phyloP scores from a whole-genome alignment of 345 rosid species.

The Camelina neglecta region DNA sequence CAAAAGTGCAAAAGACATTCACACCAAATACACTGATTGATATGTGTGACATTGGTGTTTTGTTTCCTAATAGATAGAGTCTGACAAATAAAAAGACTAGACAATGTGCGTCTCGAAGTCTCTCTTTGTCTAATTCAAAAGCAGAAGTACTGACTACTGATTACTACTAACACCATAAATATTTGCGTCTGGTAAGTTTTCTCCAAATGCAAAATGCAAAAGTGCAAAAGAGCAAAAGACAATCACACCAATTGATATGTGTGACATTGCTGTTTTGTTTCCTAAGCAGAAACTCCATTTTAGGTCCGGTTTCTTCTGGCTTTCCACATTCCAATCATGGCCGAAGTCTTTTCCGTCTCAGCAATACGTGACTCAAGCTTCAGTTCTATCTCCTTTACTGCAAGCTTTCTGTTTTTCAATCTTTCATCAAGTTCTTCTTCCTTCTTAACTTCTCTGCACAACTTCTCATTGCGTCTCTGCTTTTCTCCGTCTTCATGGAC shows the following conservation, averaged over 20 bases:
- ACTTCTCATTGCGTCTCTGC: not conserved
- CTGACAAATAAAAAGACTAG: too few species aligned
- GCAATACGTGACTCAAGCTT: not conserved
- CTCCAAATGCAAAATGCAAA: not conserved
- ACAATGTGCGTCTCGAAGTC: not conserved
- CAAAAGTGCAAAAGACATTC: not conserved
- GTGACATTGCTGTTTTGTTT: not conserved
- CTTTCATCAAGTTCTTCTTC: conserved; percentile 12
- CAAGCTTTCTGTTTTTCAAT: conserved; percentile 16
- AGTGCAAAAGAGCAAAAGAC: not conserved
- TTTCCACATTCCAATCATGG: conserved; percentile 9
- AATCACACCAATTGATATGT: conserved; percentile 1
- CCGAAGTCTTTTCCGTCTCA: conserved; percentile 3
- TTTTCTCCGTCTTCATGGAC: not conserved
- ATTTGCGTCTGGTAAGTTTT: not conserved
- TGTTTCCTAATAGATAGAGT: too few species aligned
- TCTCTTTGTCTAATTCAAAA: not conserved
- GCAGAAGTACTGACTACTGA: not conserved
- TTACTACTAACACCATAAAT: not conserved
- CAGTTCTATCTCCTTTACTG: not conserved
- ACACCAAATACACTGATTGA: not conserved
- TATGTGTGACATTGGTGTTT: not conserved
- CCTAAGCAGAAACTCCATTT: conserved; percentile 5
- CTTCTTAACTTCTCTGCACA: not conserved
- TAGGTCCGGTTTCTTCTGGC: not conserved